A percentile compares a stretch with the other conserved stretches of the same genome.
Evolutionary conservation across 306 rosid genomes (phyloP).

Genomic region (Luffa acutangula): DNA sequence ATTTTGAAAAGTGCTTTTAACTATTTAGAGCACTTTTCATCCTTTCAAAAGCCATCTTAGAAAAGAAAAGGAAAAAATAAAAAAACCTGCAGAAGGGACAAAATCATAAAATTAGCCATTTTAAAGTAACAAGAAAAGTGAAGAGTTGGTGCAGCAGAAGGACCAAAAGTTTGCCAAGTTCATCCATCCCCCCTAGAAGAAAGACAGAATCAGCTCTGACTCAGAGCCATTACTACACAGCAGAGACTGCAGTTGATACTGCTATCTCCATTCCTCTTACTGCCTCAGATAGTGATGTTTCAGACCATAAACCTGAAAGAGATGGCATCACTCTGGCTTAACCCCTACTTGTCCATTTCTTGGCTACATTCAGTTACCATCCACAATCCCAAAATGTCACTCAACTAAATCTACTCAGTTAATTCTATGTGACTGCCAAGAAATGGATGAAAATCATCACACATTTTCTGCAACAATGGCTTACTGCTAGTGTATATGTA

Average conservation of each 20-base stretch:
- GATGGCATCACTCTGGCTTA: not conserved
- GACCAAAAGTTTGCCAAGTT: not conserved
- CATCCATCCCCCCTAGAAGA: slow-evolving; percentile 8
- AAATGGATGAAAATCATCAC: not conserved
- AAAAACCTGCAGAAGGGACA: not conserved
- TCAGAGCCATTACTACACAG: not conserved
- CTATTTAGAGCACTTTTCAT: not conserved
- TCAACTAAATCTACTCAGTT: not conserved
- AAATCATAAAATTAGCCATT: not conserved
- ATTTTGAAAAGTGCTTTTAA: not conserved
- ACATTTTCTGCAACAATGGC: not conserved
- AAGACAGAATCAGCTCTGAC: not conserved
- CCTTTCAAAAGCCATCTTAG: not conserved
- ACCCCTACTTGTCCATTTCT: not conserved
- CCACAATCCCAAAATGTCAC: not conserved
- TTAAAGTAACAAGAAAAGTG: not conserved
- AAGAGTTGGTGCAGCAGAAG: not conserved
- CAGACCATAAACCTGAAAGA: not conserved
- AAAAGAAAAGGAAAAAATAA: not conserved
- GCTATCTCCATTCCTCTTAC: not conserved
- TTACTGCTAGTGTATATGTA: not conserved
- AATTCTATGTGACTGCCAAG: not conserved
- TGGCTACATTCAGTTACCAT: not conserved
- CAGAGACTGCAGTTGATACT: slow-evolving; percentile 1
- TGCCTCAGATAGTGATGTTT: not conserved